Evolutionary conservation across 2,329 filamentous ascomycete species (phyloP).

Genomic region (Hypomyces rosellus): DNA sequence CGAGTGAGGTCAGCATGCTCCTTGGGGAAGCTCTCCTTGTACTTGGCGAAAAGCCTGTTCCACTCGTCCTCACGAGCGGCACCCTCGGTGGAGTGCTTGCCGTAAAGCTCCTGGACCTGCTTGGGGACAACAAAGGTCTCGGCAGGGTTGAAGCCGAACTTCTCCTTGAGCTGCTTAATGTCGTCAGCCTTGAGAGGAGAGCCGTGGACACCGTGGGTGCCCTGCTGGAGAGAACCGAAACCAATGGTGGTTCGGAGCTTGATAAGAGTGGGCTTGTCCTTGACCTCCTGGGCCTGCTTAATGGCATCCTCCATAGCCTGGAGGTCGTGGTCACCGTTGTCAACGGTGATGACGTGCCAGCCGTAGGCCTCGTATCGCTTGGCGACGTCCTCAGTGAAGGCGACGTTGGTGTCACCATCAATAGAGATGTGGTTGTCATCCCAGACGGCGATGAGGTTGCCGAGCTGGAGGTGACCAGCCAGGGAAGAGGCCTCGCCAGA

Average conservation of each 20-base stretch:
- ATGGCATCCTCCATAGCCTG: conserved; percentile 84
- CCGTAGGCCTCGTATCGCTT: conserved; percentile 96
- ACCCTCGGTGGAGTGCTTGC: conserved; percentile 78
- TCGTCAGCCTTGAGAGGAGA: conserved; percentile 94
- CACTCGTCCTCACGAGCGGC: conserved; percentile 89
- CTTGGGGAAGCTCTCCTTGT: conserved; percentile 67
- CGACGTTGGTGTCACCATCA: conserved; percentile 90
- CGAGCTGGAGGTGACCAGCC: conserved; percentile 93
- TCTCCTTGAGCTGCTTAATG: conserved; percentile 85
- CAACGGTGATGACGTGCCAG: conserved; percentile 84
- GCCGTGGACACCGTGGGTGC: conserved; percentile 93
- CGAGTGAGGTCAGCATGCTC: conserved; percentile 77
- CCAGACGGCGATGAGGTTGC: conserved; percentile 94
- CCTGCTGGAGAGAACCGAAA: conserved; percentile 87
- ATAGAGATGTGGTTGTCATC: conserved; percentile 98
- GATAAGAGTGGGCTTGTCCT: conserved; percentile 94
- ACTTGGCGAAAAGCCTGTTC: conserved; percentile 89
- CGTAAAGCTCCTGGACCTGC: conserved; percentile 86
- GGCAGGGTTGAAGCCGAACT: conserved; percentile 93
- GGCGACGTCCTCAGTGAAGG: conserved; percentile 93
- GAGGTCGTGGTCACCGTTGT: conserved; percentile 84
- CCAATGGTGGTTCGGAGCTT: conserved; percentile 97
- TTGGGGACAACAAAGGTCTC: conserved; percentile 90
- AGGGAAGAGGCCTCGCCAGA: conserved; percentile 86
- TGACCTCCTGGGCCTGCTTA: conserved; percentile 76